A percentile compares a stretch with the other conserved stretches of the same genome.
phyloP scores from a whole-genome alignment of 1,284 basidiomycete genomes.

The Rhodotorula mucilaginosa region DNA sequence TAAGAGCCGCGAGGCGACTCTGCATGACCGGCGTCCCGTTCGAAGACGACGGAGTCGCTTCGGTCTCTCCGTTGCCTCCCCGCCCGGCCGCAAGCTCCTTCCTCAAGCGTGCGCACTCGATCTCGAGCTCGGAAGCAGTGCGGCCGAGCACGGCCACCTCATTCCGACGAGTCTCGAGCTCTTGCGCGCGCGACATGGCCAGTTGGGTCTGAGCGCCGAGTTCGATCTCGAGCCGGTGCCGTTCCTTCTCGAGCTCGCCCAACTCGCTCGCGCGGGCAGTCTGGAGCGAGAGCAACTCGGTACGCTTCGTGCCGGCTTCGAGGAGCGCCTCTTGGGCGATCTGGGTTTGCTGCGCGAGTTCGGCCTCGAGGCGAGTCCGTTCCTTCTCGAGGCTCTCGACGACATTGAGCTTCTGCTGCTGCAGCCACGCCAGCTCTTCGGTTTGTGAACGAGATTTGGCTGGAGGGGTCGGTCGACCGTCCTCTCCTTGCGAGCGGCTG shows the following conservation, averaged over 20 bases:
- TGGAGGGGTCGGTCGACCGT: background rate
- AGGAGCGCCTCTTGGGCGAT: conserved; percentile 2
- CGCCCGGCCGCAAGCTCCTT: background rate
- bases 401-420: conserved; percentile 7
- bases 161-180: conserved; percentile 6
- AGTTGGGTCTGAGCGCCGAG: conserved; percentile 8
- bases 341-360: conserved; percentile 4
- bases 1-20: background rate
- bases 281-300: background rate
- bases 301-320: background rate
- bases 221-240: conserved; percentile 11
- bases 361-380: conserved; percentile 2
- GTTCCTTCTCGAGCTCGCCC: background rate
- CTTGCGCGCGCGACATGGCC: background rate
- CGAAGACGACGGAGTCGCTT: background rate
- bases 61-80: background rate
- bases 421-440: conserved; percentile 2
- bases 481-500: background rate
- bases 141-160: background rate
- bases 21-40: background rate
- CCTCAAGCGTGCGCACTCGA: background rate
- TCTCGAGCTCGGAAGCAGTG: background rate
- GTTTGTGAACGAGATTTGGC: background rate
- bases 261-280: background rate
- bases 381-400: conserved; percentile 14